Conservation (phyloP, 2,329 filamentous ascomycete species). For the Alternaria panax region DNA sequence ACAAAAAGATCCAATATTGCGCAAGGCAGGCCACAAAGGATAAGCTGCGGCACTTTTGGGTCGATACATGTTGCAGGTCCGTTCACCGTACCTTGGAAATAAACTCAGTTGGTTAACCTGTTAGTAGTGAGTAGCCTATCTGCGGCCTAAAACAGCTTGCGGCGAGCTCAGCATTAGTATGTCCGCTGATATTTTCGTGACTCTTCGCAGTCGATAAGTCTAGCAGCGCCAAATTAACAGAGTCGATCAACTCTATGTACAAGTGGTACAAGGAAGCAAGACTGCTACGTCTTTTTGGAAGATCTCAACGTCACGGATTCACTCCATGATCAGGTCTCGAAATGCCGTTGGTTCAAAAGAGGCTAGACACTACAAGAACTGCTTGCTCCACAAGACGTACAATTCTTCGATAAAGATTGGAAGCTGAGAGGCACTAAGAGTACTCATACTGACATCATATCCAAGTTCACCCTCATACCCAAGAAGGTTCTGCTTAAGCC, state of each 20-base stretch:
- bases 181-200: not conserved
- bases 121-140: not conserved
- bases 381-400: constrained; percentile 12
- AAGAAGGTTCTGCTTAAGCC: too few relatives aligned
- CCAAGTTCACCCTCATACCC: not conserved
- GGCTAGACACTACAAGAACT: constrained; percentile 31
- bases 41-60: constrained; percentile 20
- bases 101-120: not conserved
- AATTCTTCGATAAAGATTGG: constrained; percentile 8
- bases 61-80: constrained; percentile 27
- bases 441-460: not conserved
- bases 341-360: constrained; percentile 26
- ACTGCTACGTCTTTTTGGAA: constrained; percentile 24
- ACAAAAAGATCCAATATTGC: constrained; percentile 22
- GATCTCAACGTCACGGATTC: not conserved
- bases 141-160: too few relatives aligned
- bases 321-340: too few relatives aligned
- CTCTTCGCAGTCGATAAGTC: constrained; percentile 17
- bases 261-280: constrained; percentile 18
- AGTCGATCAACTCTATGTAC: constrained; percentile 29
- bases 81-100: not conserved
- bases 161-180: too few relatives aligned
- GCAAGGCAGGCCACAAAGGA: constrained; percentile 17
- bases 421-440: not conserved
- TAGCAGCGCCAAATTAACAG: constrained; percentile 13